Evolutionary conservation across 257 asterid species (phyloP), one percentile per base, ranked within the genome.

Genomic region (Voacanga thouarsii): DNA sequence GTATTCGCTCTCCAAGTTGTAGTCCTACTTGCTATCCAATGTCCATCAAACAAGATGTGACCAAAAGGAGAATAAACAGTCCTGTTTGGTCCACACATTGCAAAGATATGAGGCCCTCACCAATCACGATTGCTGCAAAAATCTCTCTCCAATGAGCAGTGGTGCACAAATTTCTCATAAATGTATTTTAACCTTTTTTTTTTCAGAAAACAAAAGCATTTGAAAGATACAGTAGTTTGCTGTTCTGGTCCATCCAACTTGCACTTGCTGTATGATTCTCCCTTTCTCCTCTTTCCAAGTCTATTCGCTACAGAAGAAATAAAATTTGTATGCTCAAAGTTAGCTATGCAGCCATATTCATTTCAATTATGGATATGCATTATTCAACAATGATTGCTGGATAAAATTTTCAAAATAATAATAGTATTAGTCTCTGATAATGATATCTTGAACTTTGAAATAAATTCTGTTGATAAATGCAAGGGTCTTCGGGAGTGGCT

Each of bases 1-100:
- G 60, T 70, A 80, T 80, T 75, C 80, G 74, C 23, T 57, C 6
- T 11, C 60, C 79, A 60, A 57, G 69, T 69, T 75, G 83, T n/a
- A 55, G 21, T 57, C 18, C 75, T 11, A 63, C 14, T 72, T 63
- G 82, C 28, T 50, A 12, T 57, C 15, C 26, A 19, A 10, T 39
- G 11, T 41, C 72, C 72, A 41, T 67, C 51, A 67, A 41, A 0
- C 50, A 47, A 61, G 56, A 37, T 72, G 30, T 72, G 72, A 68
- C 67, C 59, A 49, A 47, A 43, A 56, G 78, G 47, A n/a, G 55
- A n/a, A 67, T 60, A 21, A 23, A 75, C 18, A 24, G 12, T 7
- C 39, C 4, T 7, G 44, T 26, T 43, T 60, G 72, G 61, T 61
- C 79, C 79, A 61, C 79, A 26, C 72, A 61, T 18, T 28, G 23